phyloP scores from a whole-genome alignment of 169 alveolate genomes.

The Sarcocystis neurona region DNA sequence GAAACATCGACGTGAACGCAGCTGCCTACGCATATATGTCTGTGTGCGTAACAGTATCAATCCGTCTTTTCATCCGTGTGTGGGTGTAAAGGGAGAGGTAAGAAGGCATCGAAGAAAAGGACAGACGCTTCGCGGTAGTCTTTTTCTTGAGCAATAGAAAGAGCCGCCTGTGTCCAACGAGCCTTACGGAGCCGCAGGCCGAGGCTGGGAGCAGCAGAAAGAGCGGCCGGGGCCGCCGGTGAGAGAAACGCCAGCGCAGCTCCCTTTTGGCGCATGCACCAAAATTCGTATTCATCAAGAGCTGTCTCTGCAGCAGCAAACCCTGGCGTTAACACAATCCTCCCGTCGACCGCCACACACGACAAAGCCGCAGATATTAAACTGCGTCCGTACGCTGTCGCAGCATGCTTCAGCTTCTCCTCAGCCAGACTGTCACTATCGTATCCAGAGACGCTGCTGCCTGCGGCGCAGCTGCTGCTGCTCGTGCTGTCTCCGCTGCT shows the following conservation, averaged over 20 bases:
- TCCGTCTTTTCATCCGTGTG: too few relatives aligned
- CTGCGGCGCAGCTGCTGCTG: neutral
- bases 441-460: neutral
- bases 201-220: neutral
- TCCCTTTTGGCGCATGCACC: conserved; percentile 18
- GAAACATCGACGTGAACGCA: too few relatives aligned
- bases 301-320: too few relatives aligned
- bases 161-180: too few relatives aligned
- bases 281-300: conserved; percentile 8
- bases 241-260: conserved; percentile 30
- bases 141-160: too few relatives aligned
- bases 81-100: too few relatives aligned
- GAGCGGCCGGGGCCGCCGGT: neutral
- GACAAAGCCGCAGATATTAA: neutral
- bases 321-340: neutral
- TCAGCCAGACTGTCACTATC: neutral
- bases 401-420: neutral
- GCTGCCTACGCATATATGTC: too few relatives aligned
- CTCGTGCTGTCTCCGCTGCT: neutral
- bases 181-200: neutral
- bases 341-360: neutral
- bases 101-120: too few relatives aligned
- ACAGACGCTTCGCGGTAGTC: too few relatives aligned
- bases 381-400: neutral
- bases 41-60: too few relatives aligned